Conservation (phyloP, 768 basidiomycete genomes). For the Boletus huronensis region DNA sequence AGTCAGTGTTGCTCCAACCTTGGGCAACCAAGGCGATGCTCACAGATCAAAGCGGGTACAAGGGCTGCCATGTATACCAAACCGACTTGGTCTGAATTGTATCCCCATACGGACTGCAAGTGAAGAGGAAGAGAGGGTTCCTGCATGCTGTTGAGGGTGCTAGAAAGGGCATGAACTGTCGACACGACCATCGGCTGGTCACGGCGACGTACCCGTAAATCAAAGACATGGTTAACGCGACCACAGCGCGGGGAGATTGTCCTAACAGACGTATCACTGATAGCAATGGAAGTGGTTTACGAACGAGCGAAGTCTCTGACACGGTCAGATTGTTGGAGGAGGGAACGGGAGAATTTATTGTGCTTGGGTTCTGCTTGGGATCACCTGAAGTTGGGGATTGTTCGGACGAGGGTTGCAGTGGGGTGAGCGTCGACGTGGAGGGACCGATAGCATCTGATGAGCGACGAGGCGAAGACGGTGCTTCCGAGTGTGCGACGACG, state of each 20-base stretch:
- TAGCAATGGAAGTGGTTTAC: conserved; percentile 35
- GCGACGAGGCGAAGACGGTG: not conserved
- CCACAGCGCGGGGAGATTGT: conserved; percentile 48
- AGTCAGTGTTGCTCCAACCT: not conserved
- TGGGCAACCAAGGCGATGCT: conserved; percentile 19
- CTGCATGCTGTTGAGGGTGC: conserved; percentile 45
- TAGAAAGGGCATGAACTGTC: conserved; percentile 19
- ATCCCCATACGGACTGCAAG: conserved; percentile 46
- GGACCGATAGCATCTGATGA: not conserved
- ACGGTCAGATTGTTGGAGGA: not conserved
- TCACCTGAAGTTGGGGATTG: not conserved
- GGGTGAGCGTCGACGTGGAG: not conserved
- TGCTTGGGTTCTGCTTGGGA: not conserved
- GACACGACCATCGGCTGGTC: not conserved
- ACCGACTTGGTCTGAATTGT: conserved; percentile 52
- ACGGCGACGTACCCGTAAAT: conserved; percentile 49
- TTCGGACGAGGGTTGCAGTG: not conserved
- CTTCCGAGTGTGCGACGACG: conserved; percentile 6
- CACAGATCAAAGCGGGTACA: conserved; percentile 63
- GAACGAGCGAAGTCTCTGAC: conserved; percentile 14
- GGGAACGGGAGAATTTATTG: not conserved
- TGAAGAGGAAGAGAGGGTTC: conserved; percentile 60
- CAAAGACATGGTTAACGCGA: conserved; percentile 43
- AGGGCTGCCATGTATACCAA: conserved; percentile 65
- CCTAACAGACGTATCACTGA: conserved; percentile 41